Evolutionary conservation across 2,329 filamentous ascomycete species (phyloP).

Genomic region (Monilinia fructicola): DNA sequence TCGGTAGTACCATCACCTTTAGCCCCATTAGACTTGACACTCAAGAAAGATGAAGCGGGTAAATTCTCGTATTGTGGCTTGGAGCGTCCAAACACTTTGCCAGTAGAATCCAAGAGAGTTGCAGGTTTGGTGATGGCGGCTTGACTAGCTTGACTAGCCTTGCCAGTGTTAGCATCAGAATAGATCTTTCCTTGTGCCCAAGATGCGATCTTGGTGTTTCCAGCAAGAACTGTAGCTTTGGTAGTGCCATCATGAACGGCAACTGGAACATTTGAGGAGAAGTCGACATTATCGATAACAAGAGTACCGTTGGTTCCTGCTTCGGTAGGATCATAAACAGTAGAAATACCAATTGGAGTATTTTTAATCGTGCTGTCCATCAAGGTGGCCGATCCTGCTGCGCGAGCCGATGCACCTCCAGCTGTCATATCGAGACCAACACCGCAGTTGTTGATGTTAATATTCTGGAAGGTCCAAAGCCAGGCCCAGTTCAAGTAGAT

Average conservation of each 20-base stretch:
- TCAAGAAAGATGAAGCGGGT: conserved; percentile 69
- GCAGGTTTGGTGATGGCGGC: conserved; percentile 60
- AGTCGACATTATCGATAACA: conserved; percentile 87
- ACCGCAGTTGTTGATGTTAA: conserved; percentile 72
- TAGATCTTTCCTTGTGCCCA: conserved; percentile 83
- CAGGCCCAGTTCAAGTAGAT: conserved; percentile 93
- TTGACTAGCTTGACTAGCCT: conserved; percentile 60
- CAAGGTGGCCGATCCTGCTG: conserved; percentile 81
- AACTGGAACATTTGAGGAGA: conserved; percentile 61
- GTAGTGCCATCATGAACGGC: conserved; percentile 64
- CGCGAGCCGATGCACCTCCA: conserved; percentile 60
- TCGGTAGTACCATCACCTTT: conserved; percentile 86
- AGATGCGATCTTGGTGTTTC: conserved; percentile 65
- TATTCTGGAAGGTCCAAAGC: conserved; percentile 76
- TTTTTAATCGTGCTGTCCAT: conserved; percentile 77
- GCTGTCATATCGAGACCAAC: conserved; percentile 78
- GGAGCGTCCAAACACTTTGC: conserved; percentile 75
- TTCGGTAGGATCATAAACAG: conserved; percentile 64
- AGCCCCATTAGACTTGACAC: conserved; percentile 78
- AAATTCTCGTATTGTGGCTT: conserved; percentile 84
- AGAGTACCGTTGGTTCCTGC: conserved; percentile 75
- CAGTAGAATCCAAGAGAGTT: conserved; percentile 60
- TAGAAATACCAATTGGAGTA: conserved; percentile 74
- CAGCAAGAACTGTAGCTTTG: conserved; percentile 61
- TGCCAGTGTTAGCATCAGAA: conserved; percentile 45